These are phyloP conservation scores for Yarrowia sp. DNA, from an alignment of 805 yeast species.

Conservation along the genomic window DNA sequence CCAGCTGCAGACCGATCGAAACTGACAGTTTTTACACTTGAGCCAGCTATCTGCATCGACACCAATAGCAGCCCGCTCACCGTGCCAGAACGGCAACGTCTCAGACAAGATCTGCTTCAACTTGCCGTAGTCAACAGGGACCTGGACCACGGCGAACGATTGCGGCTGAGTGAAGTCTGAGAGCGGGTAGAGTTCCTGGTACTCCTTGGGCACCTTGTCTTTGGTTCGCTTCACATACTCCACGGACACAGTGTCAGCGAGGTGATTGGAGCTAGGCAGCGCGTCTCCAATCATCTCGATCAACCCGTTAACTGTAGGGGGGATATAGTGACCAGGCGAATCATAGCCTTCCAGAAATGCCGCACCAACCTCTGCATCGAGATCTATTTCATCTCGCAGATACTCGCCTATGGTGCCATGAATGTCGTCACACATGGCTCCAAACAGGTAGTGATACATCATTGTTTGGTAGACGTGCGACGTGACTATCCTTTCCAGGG, in stretches of 20 bases:
- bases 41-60: slow-evolving; percentile 15
- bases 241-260: slow-evolving; percentile 15
- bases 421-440: slow-evolving; percentile 12
- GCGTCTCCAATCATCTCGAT: slow-evolving; percentile 6
- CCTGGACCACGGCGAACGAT: slow-evolving; percentile 18
- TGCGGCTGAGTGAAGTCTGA: slow-evolving; percentile 16
- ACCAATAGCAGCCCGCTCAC: slow-evolving; percentile 16
- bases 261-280: background rate
- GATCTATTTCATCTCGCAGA: slow-evolving; percentile 12
- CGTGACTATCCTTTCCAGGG: slow-evolving; percentile 10
- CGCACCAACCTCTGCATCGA: slow-evolving; percentile 4
- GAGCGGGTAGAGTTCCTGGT: slow-evolving; percentile 9
- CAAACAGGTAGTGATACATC: slow-evolving; percentile 22
- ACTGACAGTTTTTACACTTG: slow-evolving; percentile 25
- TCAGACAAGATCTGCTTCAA: slow-evolving; percentile 15
- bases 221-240: slow-evolving; percentile 29
- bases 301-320: background rate
- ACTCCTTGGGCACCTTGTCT: slow-evolving; percentile 7
- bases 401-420: slow-evolving; percentile 20
- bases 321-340: background rate
- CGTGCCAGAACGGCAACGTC: slow-evolving; percentile 26
- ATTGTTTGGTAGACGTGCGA: slow-evolving; percentile 19
- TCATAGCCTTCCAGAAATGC: background rate
- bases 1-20: slow-evolving; percentile 32
- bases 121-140: slow-evolving; percentile 14